A percentile compares a stretch with the other conserved stretches of the same genome.
These are phyloP conservation scores for Metarhizium brunneum DNA, from an alignment of 2,329 filamentous ascomycete genomes.

Conservation along the genomic window DNA sequence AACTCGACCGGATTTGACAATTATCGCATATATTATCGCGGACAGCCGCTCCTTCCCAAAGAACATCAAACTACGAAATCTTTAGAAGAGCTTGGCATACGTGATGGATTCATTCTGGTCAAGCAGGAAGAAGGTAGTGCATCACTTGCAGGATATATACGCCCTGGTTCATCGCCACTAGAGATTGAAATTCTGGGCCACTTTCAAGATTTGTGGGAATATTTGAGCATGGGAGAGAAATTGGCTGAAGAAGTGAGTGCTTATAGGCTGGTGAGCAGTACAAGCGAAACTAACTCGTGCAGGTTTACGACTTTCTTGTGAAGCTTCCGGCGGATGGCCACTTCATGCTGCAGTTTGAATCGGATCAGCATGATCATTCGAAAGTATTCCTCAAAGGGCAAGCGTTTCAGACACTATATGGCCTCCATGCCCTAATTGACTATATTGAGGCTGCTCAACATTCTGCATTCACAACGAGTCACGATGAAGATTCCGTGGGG, in stretches of 20 bases:
- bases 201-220: slow-evolving; percentile 75
- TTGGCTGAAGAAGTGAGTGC: slow-evolving; percentile 54
- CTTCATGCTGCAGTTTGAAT: slow-evolving; percentile 50
- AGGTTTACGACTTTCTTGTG: slow-evolving; percentile 63
- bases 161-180: slow-evolving; percentile 48
- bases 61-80: slow-evolving; percentile 51
- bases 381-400: slow-evolving; percentile 60
- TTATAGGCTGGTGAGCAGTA: neutral
- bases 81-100: slow-evolving; percentile 58
- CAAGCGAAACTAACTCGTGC: slow-evolving; percentile 10
- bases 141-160: slow-evolving; percentile 32
- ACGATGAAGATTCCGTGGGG: neutral
- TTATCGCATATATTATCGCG: slow-evolving; percentile 63
- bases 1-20: slow-evolving; percentile 67
- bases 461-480: slow-evolving; percentile 17
- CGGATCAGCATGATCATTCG: slow-evolving; percentile 38
- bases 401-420: slow-evolving; percentile 67
- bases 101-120: slow-evolving; percentile 56
- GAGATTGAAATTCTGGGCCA: slow-evolving; percentile 74
- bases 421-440: slow-evolving; percentile 55
- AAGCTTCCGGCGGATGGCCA: slow-evolving; percentile 60
- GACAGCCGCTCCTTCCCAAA: slow-evolving; percentile 53
- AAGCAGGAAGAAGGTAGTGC: slow-evolving; percentile 44
- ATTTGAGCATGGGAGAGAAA: slow-evolving; percentile 64
- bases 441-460: slow-evolving; percentile 42